phyloP scores from a whole-genome alignment of 306 rosid genomes.

The Hippophae gyantsensis region DNA sequence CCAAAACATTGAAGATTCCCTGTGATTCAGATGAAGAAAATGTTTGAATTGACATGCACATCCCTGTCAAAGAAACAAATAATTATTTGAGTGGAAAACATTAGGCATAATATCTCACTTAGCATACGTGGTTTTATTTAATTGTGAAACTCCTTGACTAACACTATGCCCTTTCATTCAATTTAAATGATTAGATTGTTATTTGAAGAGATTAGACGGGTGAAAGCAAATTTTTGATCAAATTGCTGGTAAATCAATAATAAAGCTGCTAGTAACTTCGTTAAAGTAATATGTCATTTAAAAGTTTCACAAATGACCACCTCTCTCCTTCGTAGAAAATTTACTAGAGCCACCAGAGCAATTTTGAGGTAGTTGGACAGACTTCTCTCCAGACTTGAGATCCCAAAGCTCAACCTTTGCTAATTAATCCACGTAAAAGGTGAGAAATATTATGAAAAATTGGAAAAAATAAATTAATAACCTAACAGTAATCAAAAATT shows the following conservation, averaged over 20 bases:
- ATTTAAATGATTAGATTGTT: background rate
- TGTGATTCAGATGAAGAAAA: constrained; percentile 58
- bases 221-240: no score
- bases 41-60: constrained; percentile 95
- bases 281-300: constrained; percentile 9
- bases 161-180: background rate
- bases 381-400: constrained; percentile 60
- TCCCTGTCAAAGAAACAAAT: constrained; percentile 42
- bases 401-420: constrained; percentile 92
- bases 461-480: background rate
- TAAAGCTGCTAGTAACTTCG: background rate
- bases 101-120: no score
- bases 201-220: no score
- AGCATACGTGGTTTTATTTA: no score
- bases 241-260: background rate
- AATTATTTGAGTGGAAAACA: no score
- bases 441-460: constrained; percentile 9
- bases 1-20: constrained; percentile 68
- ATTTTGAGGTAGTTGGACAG: constrained; percentile 43
- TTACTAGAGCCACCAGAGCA: constrained; percentile 25
- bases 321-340: constrained; percentile 42
- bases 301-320: constrained; percentile 20
- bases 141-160: no score
- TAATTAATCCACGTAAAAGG: constrained; percentile 20
- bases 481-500: constrained; percentile 16